Evolutionary conservation across 1,284 basidiomycete genomes (phyloP).

Genomic region (Ceratobasidium sp.): DNA sequence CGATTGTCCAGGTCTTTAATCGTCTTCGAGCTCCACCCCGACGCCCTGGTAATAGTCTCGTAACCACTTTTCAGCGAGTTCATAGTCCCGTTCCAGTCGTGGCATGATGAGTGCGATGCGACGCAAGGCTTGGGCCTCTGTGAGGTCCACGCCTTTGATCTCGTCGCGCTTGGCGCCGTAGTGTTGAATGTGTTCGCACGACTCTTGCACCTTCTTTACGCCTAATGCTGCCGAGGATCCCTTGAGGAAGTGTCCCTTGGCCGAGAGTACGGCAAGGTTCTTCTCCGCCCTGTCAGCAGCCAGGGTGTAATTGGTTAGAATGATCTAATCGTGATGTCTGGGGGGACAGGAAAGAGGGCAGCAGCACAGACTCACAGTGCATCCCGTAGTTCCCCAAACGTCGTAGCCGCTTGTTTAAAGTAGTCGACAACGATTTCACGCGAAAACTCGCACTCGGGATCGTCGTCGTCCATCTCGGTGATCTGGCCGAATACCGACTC

Average conservation of each 20-base stretch:
- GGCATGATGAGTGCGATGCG: slow-evolving; percentile 64
- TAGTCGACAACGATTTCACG: slow-evolving; percentile 60
- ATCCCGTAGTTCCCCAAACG: slow-evolving; percentile 58
- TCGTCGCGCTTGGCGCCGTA: slow-evolving; percentile 54
- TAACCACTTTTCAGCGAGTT: slow-evolving; percentile 63
- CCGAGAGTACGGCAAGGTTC: slow-evolving; percentile 55
- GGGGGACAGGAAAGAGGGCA: neutral
- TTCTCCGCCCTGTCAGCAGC: slow-evolving; percentile 45
- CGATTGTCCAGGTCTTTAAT: neutral
- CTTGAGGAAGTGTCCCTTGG: slow-evolving; percentile 64
- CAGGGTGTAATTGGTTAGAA: slow-evolving; percentile 1
- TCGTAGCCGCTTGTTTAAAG: slow-evolving; percentile 58
- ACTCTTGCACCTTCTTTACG: slow-evolving; percentile 58
- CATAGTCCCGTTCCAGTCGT: slow-evolving; percentile 65
- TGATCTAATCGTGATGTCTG: neutral
- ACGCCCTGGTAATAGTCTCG: slow-evolving; percentile 55
- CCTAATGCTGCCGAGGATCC: slow-evolving; percentile 62
- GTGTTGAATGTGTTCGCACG: slow-evolving; percentile 61
- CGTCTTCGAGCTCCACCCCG: slow-evolving; percentile 44
- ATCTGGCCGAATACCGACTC: slow-evolving; percentile 61
- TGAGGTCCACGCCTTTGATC: slow-evolving; percentile 55
- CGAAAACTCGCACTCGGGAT: slow-evolving; percentile 58
- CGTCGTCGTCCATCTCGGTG: slow-evolving; percentile 63
- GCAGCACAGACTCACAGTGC: slow-evolving; percentile 58
- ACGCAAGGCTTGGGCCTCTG: slow-evolving; percentile 65